Evolutionary conservation across 257 asterid species (phyloP).

Genomic region (Solanum appendiculatum): DNA sequence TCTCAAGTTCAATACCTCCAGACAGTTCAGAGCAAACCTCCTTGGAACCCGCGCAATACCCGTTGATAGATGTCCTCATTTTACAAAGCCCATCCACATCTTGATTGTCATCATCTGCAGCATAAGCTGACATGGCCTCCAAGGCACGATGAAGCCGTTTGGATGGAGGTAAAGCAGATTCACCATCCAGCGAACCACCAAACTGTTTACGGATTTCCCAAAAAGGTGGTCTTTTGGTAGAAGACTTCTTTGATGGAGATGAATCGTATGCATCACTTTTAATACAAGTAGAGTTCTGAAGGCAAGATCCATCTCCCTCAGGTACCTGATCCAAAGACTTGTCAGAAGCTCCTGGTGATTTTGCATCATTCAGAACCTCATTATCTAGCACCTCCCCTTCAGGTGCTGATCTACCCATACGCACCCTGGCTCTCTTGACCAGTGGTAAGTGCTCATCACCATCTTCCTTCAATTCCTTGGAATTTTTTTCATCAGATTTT

Average conservation of each 20-base stretch:
- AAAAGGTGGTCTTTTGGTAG: slow-evolving; percentile 28
- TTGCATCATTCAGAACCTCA: slow-evolving; percentile 39
- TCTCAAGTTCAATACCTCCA: background rate
- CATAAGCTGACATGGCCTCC: slow-evolving; percentile 98
- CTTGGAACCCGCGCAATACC: slow-evolving; percentile 5
- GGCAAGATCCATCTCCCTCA: slow-evolving; percentile 33
- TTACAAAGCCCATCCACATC: slow-evolving; percentile 26
- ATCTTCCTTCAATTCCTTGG: slow-evolving; percentile 58
- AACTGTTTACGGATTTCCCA: slow-evolving; percentile 39
- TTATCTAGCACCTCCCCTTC: slow-evolving; percentile 26
- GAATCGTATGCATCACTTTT: slow-evolving; percentile 17
- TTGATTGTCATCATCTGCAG: slow-evolving; percentile 50
- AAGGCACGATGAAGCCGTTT: slow-evolving; percentile 92
- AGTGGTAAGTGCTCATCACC: slow-evolving; percentile 90
- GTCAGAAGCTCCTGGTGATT: slow-evolving; percentile 21
- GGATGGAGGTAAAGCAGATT: slow-evolving; percentile 95
- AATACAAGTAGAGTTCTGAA: slow-evolving; percentile 12
- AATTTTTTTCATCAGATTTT: slow-evolving; percentile 22
- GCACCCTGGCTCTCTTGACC: slow-evolving; percentile 89
- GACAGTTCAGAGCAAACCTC: slow-evolving; percentile 20
- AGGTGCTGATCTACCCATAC: slow-evolving; percentile 62
- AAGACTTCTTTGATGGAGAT: slow-evolving; percentile 23
- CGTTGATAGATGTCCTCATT: slow-evolving; percentile 6
- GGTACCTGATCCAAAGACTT: slow-evolving; percentile 23
- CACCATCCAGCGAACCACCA: slow-evolving; percentile 51